Percentiles rank a stretch among this genome's conserved stretches.
Conservation (phyloP, 2,329 filamentous ascomycete species). For the Aspergillus proliferans region DNA sequence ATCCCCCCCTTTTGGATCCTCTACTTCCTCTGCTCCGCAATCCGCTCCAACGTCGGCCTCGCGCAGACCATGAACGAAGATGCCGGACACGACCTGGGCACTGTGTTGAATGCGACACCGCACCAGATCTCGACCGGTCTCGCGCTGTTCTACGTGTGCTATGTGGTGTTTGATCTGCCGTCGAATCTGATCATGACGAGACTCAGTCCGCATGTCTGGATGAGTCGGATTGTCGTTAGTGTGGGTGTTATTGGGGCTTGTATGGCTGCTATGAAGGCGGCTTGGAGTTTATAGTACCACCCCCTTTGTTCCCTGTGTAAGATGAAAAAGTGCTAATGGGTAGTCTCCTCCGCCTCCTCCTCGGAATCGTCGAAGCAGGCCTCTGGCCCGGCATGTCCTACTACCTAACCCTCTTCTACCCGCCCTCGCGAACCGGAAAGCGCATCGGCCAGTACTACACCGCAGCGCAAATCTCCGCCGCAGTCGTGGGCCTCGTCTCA, state of each 20-base stretch:
- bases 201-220: conserved; percentile 80
- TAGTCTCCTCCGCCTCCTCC: conserved; percentile 67
- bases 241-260: conserved; percentile 79
- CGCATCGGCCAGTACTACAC: conserved; percentile 87
- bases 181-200: conserved; percentile 85
- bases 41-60: conserved; percentile 84
- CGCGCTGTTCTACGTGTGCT: conserved; percentile 85
- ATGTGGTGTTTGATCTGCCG: conserved; percentile 82
- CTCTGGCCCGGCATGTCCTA: conserved; percentile 97
- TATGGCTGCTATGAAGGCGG: conserved; percentile 72
- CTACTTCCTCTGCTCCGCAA: conserved; percentile 88
- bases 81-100: conserved; percentile 66
- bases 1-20: conserved; percentile 77
- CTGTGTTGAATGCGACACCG: conserved; percentile 60
- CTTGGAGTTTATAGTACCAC: conserved; percentile 73
- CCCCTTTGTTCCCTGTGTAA: conserved; percentile 4
- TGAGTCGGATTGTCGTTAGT: conserved; percentile 82
- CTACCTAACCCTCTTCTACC: conserved; percentile 87
- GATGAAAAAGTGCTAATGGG: neutral
- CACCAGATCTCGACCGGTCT: conserved; percentile 79
- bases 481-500: conserved; percentile 81
- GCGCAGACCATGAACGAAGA: conserved; percentile 87
- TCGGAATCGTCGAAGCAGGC: conserved; percentile 81
- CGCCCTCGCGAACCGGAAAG: conserved; percentile 77
- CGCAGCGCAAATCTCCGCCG: conserved; percentile 79